Conservation (phyloP, 345 rosid genomes). For the Acer campestre region DNA sequence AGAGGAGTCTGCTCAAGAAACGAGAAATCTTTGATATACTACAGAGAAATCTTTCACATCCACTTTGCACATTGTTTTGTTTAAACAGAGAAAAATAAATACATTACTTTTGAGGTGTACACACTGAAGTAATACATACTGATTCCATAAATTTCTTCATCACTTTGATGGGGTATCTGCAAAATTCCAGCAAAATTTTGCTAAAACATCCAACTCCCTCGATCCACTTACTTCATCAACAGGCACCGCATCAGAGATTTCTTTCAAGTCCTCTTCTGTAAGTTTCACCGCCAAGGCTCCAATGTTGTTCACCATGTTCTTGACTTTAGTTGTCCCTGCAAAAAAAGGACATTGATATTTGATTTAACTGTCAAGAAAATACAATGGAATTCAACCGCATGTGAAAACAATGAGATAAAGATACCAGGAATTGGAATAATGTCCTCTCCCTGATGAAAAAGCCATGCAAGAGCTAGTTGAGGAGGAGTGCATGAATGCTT, state of each 20-base stretch:
- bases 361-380: background rate
- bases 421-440: constrained; percentile 46
- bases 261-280: constrained; percentile 21
- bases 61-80: background rate
- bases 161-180: constrained; percentile 23
- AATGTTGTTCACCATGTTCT: constrained; percentile 29
- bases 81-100: background rate
- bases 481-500: constrained; percentile 38
- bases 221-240: constrained; percentile 22
- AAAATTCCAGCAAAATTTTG: constrained; percentile 8
- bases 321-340: constrained; percentile 27
- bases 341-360: background rate
- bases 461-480: constrained; percentile 47
- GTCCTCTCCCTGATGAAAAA: constrained; percentile 41
- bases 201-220: background rate
- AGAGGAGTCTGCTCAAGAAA: constrained; percentile 2
- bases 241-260: constrained; percentile 20
- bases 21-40: background rate
- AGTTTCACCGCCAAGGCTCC: constrained; percentile 26
- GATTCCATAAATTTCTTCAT: background rate
- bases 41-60: background rate
- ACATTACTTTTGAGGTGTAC: background rate
- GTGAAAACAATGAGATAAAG: background rate
- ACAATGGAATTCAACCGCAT: background rate
- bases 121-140: background rate